A percentile compares a stretch with the other conserved stretches of the same genome.
These are phyloP conservation scores for Penicillium janthinellum DNA, from an alignment of 2,329 filamentous ascomycete species.

Conservation along the genomic window DNA sequence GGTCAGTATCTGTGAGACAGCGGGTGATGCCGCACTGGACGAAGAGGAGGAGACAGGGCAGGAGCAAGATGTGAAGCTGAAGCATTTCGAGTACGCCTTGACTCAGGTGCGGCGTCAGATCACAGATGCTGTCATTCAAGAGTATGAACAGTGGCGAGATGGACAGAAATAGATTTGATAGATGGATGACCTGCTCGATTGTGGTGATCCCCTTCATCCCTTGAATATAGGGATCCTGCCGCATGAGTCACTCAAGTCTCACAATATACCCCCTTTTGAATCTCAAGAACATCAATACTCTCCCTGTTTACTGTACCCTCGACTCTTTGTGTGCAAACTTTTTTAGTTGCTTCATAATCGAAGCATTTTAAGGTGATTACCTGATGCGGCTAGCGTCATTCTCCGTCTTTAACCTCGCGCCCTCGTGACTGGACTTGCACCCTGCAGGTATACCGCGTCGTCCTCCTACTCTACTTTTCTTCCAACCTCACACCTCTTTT, in stretches of 20 bases:
- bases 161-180: constrained; percentile 8
- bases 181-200: neutral
- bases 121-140: constrained; percentile 59
- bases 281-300: too few species aligned
- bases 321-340: too few species aligned
- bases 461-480: neutral
- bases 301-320: neutral
- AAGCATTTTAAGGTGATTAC: constrained; percentile 17
- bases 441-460: constrained; percentile 5
- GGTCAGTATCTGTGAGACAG: constrained; percentile 59
- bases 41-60: constrained; percentile 50
- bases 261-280: too few species aligned
- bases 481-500: neutral
- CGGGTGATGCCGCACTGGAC: constrained; percentile 55
- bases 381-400: constrained; percentile 16
- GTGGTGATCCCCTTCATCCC: neutral
- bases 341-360: too few species aligned
- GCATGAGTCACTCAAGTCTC: too few species aligned
- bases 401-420: constrained; percentile 2
- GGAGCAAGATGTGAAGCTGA: constrained; percentile 40
- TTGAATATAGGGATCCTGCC: neutral
- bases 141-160: constrained; percentile 59
- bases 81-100: constrained; percentile 50
- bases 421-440: constrained; percentile 3
- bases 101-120: constrained; percentile 58